These are phyloP conservation scores for Nakaseomyces glabratus DNA, from an alignment of 1,139 yeast species.

Conservation along the genomic window DNA sequence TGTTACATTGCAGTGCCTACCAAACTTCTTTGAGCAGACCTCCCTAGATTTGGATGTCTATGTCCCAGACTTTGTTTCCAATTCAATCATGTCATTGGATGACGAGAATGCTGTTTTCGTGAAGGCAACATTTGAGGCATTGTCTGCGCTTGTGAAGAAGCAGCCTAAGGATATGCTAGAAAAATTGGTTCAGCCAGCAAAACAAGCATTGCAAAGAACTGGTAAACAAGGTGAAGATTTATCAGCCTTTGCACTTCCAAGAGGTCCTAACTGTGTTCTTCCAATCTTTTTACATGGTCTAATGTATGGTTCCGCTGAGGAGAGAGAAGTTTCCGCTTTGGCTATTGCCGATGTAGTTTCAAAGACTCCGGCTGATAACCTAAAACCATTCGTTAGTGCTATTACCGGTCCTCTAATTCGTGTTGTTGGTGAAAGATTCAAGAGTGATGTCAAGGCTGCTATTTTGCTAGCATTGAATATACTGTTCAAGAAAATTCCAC, in stretches of 20 bases:
- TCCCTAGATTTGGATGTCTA: constrained; percentile 64
- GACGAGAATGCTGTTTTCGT: constrained; percentile 61
- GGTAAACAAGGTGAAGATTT: constrained; percentile 54
- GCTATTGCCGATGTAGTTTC: constrained; percentile 85
- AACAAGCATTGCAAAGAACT: constrained; percentile 59
- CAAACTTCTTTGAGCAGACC: constrained; percentile 58
- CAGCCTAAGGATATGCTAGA: constrained; percentile 73
- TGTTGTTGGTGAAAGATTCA: constrained; percentile 92
- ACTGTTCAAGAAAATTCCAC: constrained; percentile 75
- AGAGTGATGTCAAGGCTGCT: constrained; percentile 85
- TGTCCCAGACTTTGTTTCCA: constrained; percentile 64
- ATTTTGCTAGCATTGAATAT: constrained; percentile 76
- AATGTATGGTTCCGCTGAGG: constrained; percentile 83
- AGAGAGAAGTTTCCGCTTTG: constrained; percentile 76
- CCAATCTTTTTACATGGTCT: constrained; percentile 93
- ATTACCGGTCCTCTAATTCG: constrained; percentile 97
- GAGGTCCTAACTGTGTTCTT: constrained; percentile 78
- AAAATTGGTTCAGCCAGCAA: constrained; percentile 66
- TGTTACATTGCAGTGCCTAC: constrained; percentile 60
- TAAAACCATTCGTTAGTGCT: constrained; percentile 83
- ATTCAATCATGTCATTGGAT: constrained; percentile 64
- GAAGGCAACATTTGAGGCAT: constrained; percentile 57
- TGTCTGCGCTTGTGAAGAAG: constrained; percentile 56
- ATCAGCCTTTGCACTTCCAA: constrained; percentile 67
- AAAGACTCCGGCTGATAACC: constrained; percentile 70